Base-by-base conservation (phyloP, 169 alveolate species). In the Toxoplasma gondii region DNA sequence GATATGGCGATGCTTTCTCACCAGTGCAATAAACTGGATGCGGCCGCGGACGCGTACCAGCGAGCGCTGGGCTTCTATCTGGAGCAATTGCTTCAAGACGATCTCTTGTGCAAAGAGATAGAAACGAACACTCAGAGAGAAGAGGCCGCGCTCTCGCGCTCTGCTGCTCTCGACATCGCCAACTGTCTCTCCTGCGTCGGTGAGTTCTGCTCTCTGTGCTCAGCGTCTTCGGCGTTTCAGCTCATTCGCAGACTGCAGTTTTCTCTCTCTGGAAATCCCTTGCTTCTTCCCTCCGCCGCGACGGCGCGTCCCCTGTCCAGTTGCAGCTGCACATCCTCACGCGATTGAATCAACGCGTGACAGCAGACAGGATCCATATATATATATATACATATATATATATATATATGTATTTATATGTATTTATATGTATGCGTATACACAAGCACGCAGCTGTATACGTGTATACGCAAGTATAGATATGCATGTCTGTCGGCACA, bases 1-100 rank as follows among this genome's bases (percentile, higher is more conserved):
- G 86, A 78, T 78, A 78, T 78, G 86, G 86, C 86, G 19, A 78
- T 78, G 86, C 86, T 78, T n/a, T 19, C 44, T 16, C 86, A 78
- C 24, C 86, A 78, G 86, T n/a, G n/a, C 86, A 78, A 78, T 27
- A 78, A 78, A n/a, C 86, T 78, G 44, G 45, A n/a, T 38, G 86
- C 12, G 86, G 86, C 86, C 4, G 86, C 45, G 2, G 86, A 78
- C 86, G 86, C 86, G 5, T 78, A 78, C 44, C 22, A n/a, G 39
- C 39, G 86, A 19, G 86, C 86, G 10, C 86, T 78, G 49, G 22
- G 86, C 43, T 38, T 78, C 16, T 78, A 17, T n/a, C 2, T 45
- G 44, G 86, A 69, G 58, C 58, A 12, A 12, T 4, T 49, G 58
- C 12, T 49, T 49, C 58, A 49, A 12, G 58, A 49, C 22, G 12